Evolutionary conservation across 2,329 filamentous ascomycete species (phyloP), one percentile per base, ranked within the genome.

Genomic region (Fusarium virguliforme): DNA sequence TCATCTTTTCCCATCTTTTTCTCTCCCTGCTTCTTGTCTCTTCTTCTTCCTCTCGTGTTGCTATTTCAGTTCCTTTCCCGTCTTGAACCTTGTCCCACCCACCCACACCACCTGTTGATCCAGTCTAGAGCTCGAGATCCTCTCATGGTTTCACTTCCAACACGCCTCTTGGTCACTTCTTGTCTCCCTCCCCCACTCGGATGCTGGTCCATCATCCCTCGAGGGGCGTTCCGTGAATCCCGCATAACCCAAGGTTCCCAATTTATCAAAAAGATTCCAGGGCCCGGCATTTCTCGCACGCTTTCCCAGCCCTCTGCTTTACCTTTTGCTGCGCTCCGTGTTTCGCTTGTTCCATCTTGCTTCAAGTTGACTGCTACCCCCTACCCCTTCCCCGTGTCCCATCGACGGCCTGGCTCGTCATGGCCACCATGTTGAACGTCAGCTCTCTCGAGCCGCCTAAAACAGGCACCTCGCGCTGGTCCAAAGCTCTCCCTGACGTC

Each of bases 401-500:
- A 38, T 62, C 50, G 62, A 65, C 66, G 62, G 65, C 67, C 62
- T 55, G 60, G 62, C 67, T 61, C 65, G 58, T 62, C 71, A 70
- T 74, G 62, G 62, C 72, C 62, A 64, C 70, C 70, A 76, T 72
- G 74, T 56, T 76, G 48, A 73, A 66, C 60, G 34, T 64, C 65
- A 65, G 57, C 60, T 70, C 71, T 63, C 71, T 76, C 59, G 68
- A 75, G 63, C 74, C 70, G 62, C 75, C 75, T 73, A 80, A 77
- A 75, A 78, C 76, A 69, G 85, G 85, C 73, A 80, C 82, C 60
- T 89, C 87, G 73, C 86, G 87, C 77, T 88, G 87, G 79, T 88
- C 87, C 76, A 89, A 89, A 80, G 87, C 86, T 35, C 80, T 89
- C 70, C 87, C 87, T 35, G 81, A 83, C 61, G 85, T 85, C 75